Percentiles rank a stretch among this genome's conserved stretches.
These are phyloP conservation scores for Madurella mycetomatis DNA, from an alignment of 2,329 filamentous ascomycete genomes.

Conservation along the genomic window DNA sequence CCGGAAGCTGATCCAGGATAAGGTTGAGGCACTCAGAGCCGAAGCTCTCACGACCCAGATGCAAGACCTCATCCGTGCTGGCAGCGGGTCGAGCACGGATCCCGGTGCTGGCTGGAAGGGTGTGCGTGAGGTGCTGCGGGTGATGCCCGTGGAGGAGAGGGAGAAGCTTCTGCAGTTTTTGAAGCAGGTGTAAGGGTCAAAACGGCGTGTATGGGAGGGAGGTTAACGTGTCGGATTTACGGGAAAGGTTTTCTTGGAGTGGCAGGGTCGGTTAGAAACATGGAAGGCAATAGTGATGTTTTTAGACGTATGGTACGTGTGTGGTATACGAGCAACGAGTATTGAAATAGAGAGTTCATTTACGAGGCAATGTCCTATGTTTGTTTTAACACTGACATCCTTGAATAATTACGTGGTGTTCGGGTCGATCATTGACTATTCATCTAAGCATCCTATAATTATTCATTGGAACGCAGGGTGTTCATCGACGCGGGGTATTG, in stretches of 20 bases:
- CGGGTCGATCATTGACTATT: too few species aligned
- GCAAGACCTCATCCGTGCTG: slow-evolving; percentile 64
- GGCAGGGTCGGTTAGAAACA: neutral
- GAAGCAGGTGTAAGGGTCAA: slow-evolving; percentile 18
- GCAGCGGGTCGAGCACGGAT: slow-evolving; percentile 64
- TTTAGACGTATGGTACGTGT: too few species aligned
- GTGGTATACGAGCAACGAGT: too few species aligned
- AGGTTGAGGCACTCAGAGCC: slow-evolving; percentile 78
- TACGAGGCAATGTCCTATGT: too few species aligned
- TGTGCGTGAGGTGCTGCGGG: slow-evolving; percentile 77
- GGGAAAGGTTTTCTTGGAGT: neutral
- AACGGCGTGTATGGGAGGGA: neutral
- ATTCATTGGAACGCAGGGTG: too few species aligned
- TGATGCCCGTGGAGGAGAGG: slow-evolving; percentile 83
- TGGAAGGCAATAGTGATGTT: neutral
- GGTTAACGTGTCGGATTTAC: neutral
- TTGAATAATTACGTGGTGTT: too few species aligned
- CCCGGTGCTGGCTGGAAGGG: slow-evolving; percentile 72
- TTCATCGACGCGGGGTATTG: too few species aligned
- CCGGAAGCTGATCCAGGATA: slow-evolving; percentile 72
- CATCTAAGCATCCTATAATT: too few species aligned
- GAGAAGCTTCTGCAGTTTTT: slow-evolving; percentile 69
- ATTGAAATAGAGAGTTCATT: too few species aligned
- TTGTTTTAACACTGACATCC: too few species aligned
- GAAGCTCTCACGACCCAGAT: slow-evolving; percentile 61